phyloP scores from a whole-genome alignment of 768 basidiomycete genomes.

The Boletus reticulatus region DNA sequence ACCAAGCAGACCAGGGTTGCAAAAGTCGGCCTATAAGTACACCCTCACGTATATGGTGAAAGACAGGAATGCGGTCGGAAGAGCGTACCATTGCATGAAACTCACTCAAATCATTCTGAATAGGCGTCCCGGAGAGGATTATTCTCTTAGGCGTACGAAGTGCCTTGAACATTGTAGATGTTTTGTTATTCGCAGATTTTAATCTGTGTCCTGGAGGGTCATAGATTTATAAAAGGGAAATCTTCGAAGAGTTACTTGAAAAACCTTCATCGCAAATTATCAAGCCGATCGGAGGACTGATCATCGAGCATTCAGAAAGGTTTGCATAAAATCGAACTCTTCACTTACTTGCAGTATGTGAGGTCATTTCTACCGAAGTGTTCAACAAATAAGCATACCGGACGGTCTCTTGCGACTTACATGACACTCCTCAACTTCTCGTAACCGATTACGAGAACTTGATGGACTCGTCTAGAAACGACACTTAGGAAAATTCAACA shows the following conservation, averaged over 20 bases:
- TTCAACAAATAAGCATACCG: neutral
- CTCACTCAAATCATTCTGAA: constrained; percentile 94
- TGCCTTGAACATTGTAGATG: constrained; percentile 78
- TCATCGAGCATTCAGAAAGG: neutral
- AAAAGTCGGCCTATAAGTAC: constrained; percentile 73
- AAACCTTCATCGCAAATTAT: constrained; percentile 94
- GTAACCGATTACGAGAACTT: constrained; percentile 93
- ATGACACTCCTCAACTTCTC: constrained; percentile 83
- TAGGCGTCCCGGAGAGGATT: constrained; percentile 94
- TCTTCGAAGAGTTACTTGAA: neutral
- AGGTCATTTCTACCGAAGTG: constrained; percentile 46
- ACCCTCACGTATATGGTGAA: neutral
- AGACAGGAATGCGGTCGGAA: neutral
- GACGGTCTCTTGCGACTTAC: constrained; percentile 42
- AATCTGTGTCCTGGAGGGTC: constrained; percentile 71
- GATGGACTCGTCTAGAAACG: constrained; percentile 58
- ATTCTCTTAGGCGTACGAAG: constrained; percentile 75
- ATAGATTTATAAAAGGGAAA: neutral
- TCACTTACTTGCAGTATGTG: constrained; percentile 59
- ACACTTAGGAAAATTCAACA: neutral
- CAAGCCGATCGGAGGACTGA: constrained; percentile 85
- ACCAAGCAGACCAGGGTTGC: constrained; percentile 91
- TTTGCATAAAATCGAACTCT: neutral
- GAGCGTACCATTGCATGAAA: constrained; percentile 89
- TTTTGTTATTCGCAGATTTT: constrained; percentile 91